These are phyloP conservation scores for Hypoxylon lienhwacheense DNA, from an alignment of 495 filamentous ascomycete genomes.

Conservation along the genomic window DNA sequence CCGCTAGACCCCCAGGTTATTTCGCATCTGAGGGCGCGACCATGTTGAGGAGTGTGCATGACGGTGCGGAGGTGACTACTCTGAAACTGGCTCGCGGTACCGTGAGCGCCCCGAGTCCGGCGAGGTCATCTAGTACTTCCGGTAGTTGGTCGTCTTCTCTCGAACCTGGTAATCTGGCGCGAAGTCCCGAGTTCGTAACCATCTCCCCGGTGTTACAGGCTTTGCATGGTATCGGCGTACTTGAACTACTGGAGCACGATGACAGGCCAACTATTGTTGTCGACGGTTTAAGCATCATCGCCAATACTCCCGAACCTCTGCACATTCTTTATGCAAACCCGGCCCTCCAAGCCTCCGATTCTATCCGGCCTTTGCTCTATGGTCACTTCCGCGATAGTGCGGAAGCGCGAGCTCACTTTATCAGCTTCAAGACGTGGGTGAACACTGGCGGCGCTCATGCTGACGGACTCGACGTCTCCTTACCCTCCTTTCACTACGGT, in stretches of 20 bases:
- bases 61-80: constrained; percentile 59
- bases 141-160: constrained; percentile 50
- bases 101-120: constrained; percentile 52
- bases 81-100: constrained; percentile 64
- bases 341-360: constrained; percentile 52
- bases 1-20: constrained; percentile 56
- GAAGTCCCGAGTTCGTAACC: constrained; percentile 49
- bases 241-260: constrained; percentile 69
- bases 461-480: constrained; percentile 48
- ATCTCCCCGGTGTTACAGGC: constrained; percentile 47
- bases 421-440: constrained; percentile 65
- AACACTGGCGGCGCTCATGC: constrained; percentile 52
- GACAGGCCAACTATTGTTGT: constrained; percentile 68
- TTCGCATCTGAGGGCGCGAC: constrained; percentile 56
- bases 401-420: constrained; percentile 45
- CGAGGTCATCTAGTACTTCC: constrained; percentile 52
- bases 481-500: constrained; percentile 55
- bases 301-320: constrained; percentile 54
- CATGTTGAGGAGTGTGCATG: constrained; percentile 60
- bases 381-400: constrained; percentile 44
- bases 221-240: constrained; percentile 59
- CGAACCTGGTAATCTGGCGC: constrained; percentile 42
- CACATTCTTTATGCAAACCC: constrained; percentile 62
- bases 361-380: constrained; percentile 54
- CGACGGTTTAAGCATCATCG: constrained; percentile 58